Percentiles rank a stretch among this genome's conserved stretches.
These are phyloP conservation scores for Hortaea sp. DNA, from an alignment of 2,329 filamentous ascomycete species.

Conservation along the genomic window DNA sequence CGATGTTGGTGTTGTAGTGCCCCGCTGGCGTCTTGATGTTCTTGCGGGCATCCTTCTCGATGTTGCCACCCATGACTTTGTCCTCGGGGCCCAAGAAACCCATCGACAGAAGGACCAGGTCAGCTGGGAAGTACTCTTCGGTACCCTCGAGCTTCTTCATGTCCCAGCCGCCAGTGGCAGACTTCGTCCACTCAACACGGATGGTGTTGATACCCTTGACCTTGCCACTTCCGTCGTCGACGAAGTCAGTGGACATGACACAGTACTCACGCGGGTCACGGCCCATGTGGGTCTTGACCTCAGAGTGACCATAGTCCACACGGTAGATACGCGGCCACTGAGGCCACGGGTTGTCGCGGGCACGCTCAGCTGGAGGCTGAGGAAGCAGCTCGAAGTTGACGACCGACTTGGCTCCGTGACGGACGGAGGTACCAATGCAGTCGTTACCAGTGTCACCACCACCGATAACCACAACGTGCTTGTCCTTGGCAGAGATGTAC, in stretches of 20 bases:
- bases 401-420: slow-evolving; percentile 89
- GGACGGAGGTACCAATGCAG: slow-evolving; percentile 92
- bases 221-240: slow-evolving; percentile 74
- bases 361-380: slow-evolving; percentile 82
- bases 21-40: slow-evolving; percentile 90
- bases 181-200: slow-evolving; percentile 93
- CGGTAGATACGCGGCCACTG: slow-evolving; percentile 98
- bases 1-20: slow-evolving; percentile 78
- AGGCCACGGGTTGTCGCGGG: slow-evolving; percentile 91
- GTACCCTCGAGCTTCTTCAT: slow-evolving; percentile 96
- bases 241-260: slow-evolving; percentile 96
- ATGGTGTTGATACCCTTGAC: slow-evolving; percentile 95
- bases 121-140: slow-evolving; percentile 92
- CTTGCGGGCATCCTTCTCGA: slow-evolving; percentile 87
- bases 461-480: slow-evolving; percentile 92
- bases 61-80: slow-evolving; percentile 71
- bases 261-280: slow-evolving; percentile 95
- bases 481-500: slow-evolving; percentile 92
- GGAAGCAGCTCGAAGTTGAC: slow-evolving; percentile 94
- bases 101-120: slow-evolving; percentile 91
- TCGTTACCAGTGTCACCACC: slow-evolving; percentile 97
- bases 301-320: slow-evolving; percentile 93
- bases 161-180: slow-evolving; percentile 81
- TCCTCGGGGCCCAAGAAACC: slow-evolving; percentile 93
- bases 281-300: slow-evolving; percentile 92